Conservation (phyloP, 495 filamentous ascomycete species). For the Penicillium crystallinum region DNA sequence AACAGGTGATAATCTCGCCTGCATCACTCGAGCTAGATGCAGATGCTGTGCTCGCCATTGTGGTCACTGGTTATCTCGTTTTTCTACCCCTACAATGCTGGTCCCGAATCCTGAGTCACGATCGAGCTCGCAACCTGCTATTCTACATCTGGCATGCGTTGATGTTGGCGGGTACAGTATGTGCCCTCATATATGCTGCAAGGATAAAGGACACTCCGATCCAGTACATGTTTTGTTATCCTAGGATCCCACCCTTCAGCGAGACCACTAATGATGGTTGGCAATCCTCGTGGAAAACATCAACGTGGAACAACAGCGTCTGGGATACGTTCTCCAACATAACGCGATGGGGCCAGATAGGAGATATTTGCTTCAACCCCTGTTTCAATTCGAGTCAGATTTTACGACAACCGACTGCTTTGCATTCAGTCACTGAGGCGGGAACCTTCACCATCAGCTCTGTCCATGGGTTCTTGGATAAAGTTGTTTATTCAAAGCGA, state of each 20-base stretch:
- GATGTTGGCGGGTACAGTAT: slow-evolving; percentile 30
- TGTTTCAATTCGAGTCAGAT: slow-evolving; percentile 32
- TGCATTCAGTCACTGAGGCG: slow-evolving; percentile 13
- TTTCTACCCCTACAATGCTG: slow-evolving; percentile 34
- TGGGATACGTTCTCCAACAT: slow-evolving; percentile 26
- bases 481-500: slow-evolving; percentile 22
- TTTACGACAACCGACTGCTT: slow-evolving; percentile 15
- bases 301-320: slow-evolving; percentile 28
- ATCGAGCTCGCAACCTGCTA: slow-evolving; percentile 22
- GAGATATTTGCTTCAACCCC: slow-evolving; percentile 29
- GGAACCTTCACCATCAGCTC: not conserved
- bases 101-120: slow-evolving; percentile 25
- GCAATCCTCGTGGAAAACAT: slow-evolving; percentile 17
- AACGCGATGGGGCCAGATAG: slow-evolving; percentile 16
- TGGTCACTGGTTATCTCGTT: slow-evolving; percentile 35
- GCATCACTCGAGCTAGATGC: slow-evolving; percentile 29
- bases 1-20: slow-evolving; percentile 19
- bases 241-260: slow-evolving; percentile 18
- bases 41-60: slow-evolving; percentile 33
- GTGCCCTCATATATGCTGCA: slow-evolving; percentile 22
- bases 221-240: slow-evolving; percentile 34
- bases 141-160: slow-evolving; percentile 31
- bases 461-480: slow-evolving; percentile 15
- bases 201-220: slow-evolving; percentile 8
- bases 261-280: slow-evolving; percentile 27